Percentiles rank a stretch among this genome's conserved stretches.
These are phyloP conservation scores for Salix viminalis DNA, from an alignment of 345 rosid genomes.

Conservation along the genomic window DNA sequence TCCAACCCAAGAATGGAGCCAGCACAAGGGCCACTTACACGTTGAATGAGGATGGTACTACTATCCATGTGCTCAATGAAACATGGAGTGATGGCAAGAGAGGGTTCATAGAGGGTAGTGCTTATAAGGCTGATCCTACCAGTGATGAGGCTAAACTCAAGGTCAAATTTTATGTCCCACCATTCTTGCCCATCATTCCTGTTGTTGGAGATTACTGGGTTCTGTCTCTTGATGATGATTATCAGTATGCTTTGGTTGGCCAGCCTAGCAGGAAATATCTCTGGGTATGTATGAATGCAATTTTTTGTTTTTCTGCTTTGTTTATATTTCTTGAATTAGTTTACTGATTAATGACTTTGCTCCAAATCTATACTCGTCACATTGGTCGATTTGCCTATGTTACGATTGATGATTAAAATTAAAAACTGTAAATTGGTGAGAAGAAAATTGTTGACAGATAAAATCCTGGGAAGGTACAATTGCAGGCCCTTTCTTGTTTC, in stretches of 20 bases:
- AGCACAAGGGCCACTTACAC: conserved; percentile 82
- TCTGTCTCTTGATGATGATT: conserved; percentile 56
- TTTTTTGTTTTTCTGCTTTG: not conserved
- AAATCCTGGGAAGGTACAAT: too few relatives aligned
- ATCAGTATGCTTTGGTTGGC: conserved; percentile 66
- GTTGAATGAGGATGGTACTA: conserved; percentile 66
- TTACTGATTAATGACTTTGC: too few relatives aligned
- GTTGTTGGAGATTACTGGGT: conserved; percentile 88
- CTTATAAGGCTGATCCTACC: conserved; percentile 67
- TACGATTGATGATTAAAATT: too few relatives aligned
- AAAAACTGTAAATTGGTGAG: too few relatives aligned
- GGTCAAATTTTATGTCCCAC: conserved; percentile 84
- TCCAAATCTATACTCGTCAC: too few relatives aligned
- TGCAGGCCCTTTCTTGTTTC: too few relatives aligned
- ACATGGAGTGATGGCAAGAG: conserved; percentile 76
- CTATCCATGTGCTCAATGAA: conserved; percentile 74
- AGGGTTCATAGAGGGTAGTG: conserved; percentile 54
- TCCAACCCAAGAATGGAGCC: conserved; percentile 70
- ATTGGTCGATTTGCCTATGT: too few relatives aligned
- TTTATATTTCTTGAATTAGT: not conserved
- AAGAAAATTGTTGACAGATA: too few relatives aligned
- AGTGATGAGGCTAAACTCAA: conserved; percentile 89
- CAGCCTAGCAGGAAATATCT: conserved; percentile 68
- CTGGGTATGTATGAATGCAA: conserved; percentile 44
- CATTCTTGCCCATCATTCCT: conserved; percentile 77